A percentile compares a stretch with the other conserved stretches of the same genome.
Conservation (phyloP, 768 basidiomycete genomes). For the Fibroporia radiculosa region DNA sequence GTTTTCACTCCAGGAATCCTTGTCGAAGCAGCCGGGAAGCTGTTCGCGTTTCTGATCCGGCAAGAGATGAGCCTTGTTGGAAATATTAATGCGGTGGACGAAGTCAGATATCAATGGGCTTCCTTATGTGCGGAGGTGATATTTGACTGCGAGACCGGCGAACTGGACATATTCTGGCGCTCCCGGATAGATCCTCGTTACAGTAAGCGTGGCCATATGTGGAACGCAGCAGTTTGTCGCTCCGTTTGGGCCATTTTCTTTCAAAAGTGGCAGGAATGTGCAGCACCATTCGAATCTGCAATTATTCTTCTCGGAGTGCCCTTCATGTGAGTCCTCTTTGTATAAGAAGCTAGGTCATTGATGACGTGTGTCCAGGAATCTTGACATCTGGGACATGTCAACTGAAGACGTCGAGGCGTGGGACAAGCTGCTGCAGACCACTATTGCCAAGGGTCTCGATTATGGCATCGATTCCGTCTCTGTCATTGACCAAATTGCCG, state of each 20-base stretch:
- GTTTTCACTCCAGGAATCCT: slow-evolving; percentile 37
- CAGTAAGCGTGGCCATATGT: slow-evolving; percentile 6
- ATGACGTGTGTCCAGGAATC: slow-evolving; percentile 11
- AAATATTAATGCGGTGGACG: slow-evolving; percentile 34
- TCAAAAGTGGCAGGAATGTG: slow-evolving; percentile 45
- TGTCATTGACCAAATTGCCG: slow-evolving; percentile 52
- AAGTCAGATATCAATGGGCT: slow-evolving; percentile 51
- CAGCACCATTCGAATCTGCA: slow-evolving; percentile 45
- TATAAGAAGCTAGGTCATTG: not conserved
- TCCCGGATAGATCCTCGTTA: slow-evolving; percentile 20
- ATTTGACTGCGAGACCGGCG: slow-evolving; percentile 37
- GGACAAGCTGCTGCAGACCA: slow-evolving; percentile 47
- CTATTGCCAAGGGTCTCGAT: slow-evolving; percentile 51
- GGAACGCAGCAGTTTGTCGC: slow-evolving; percentile 37
- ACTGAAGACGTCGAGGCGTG: slow-evolving; percentile 50
- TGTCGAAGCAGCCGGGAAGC: slow-evolving; percentile 32
- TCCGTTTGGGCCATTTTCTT: slow-evolving; percentile 52
- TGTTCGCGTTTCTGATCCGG: slow-evolving; percentile 43
- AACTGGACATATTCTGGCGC: slow-evolving; percentile 39
- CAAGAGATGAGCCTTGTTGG: slow-evolving; percentile 38
- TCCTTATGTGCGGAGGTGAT: slow-evolving; percentile 49
- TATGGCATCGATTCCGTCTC: slow-evolving; percentile 43
- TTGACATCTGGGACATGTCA: slow-evolving; percentile 40
- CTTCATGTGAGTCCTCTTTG: slow-evolving; percentile 42
- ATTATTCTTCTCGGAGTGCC: slow-evolving; percentile 50